Percentiles rank a stretch among this genome's conserved stretches.
Evolutionary conservation across 139 green algal species (phyloP).

Genomic region (Micractinium conductrix): DNA sequence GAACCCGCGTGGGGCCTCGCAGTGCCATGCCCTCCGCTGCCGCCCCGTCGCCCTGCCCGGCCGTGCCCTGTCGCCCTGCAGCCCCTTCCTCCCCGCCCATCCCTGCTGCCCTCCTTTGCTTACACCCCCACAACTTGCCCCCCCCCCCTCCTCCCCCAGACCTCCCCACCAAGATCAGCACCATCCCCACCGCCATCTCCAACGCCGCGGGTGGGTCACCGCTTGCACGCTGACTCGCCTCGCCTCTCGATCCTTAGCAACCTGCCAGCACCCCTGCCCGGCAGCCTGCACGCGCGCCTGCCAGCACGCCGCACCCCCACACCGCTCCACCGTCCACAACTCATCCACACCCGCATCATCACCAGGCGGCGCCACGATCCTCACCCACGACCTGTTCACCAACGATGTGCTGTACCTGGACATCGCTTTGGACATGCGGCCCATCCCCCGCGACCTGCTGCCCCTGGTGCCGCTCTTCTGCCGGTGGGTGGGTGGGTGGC

Average conservation of each 20-base stretch:
- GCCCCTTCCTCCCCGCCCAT: too few relatives aligned
- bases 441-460: constrained; percentile 84
- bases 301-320: too few relatives aligned
- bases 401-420: constrained; percentile 99
- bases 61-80: too few relatives aligned
- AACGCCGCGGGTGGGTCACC: neutral
- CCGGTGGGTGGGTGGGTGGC: too few relatives aligned
- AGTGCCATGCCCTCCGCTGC: too few relatives aligned
- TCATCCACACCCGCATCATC: neutral
- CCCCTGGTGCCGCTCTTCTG: constrained; percentile 98
- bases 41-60: too few relatives aligned
- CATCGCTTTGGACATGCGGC: constrained; percentile 67
- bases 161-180: constrained; percentile 85
- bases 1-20: too few relatives aligned
- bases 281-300: too few relatives aligned
- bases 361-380: constrained; percentile 73
- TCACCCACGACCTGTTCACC: constrained; percentile 98
- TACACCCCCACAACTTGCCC: neutral
- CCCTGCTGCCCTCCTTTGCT: neutral
- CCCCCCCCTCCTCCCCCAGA: constrained; percentile 57
- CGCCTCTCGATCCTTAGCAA: neutral
- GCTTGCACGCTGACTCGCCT: neutral
- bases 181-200: constrained; percentile 79
- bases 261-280: too few relatives aligned
- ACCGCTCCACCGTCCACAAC: neutral